phyloP scores from a whole-genome alignment of 225 moss, liverwort and hornwort genomes.

The Pseudoscleropodium purum region DNA sequence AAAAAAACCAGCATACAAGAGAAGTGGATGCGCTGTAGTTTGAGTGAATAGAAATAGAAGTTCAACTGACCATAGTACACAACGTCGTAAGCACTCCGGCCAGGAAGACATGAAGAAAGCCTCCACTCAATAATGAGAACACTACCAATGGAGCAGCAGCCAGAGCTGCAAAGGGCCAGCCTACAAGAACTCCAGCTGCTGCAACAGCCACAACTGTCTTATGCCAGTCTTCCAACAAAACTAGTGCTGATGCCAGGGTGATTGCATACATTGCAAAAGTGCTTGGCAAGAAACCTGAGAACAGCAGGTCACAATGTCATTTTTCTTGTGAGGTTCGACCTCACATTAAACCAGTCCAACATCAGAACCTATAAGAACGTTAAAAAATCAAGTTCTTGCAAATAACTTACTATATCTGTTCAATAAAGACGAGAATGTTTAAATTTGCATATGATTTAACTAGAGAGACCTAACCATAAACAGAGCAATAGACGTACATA shows the following conservation, averaged over 20 bases:
- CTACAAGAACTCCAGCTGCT: constrained; percentile 82
- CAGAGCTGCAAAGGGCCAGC: constrained; percentile 95
- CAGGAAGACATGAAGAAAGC: constrained; percentile 55
- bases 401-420: background rate
- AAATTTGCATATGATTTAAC: background rate
- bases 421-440: background rate
- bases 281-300: constrained; percentile 85
- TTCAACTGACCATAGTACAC: constrained; percentile 56
- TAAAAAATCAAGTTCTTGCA: background rate
- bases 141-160: constrained; percentile 72
- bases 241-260: constrained; percentile 69
- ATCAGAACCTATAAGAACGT: background rate
- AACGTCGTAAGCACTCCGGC: constrained; percentile 60
- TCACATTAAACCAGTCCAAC: background rate
- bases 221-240: constrained; percentile 43
- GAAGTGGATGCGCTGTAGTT: background rate
- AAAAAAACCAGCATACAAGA: background rate
- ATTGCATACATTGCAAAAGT: constrained; percentile 96
- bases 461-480: constrained; percentile 6
- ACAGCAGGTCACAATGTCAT: constrained; percentile 8
- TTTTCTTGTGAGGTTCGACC: background rate
- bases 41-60: background rate
- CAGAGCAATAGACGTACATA: constrained; percentile 55
- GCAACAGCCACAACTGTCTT: constrained; percentile 63
- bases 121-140: constrained; percentile 53